A percentile compares a stretch with the other conserved stretches of the same genome.
Conservation (phyloP, 495 filamentous ascomycete species). For the Cenococcum geophilum region DNA sequence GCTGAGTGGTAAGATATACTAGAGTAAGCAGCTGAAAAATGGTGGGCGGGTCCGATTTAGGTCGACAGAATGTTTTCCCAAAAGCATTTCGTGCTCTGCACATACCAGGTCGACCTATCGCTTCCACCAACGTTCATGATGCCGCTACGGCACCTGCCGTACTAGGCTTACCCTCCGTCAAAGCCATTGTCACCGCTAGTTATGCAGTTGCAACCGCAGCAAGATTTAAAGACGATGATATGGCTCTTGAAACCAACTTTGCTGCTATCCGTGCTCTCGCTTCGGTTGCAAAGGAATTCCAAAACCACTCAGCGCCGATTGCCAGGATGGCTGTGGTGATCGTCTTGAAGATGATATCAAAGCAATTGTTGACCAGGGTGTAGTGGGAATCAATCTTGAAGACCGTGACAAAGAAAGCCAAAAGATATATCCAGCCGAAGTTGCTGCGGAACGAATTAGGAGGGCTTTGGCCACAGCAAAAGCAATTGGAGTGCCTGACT, state of each 20-base stretch:
- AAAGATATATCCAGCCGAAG: slow-evolving; percentile 6
- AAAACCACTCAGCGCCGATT: slow-evolving; percentile 26
- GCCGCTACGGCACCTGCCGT: not conserved
- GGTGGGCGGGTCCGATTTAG: too few species aligned
- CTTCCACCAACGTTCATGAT: slow-evolving; percentile 31
- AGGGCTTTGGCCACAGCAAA: slow-evolving; percentile 13
- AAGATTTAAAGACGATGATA: slow-evolving; percentile 42
- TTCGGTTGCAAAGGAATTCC: slow-evolving; percentile 3
- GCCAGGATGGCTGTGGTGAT: slow-evolving; percentile 28
- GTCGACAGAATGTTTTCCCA: slow-evolving; percentile 36
- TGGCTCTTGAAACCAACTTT: slow-evolving; percentile 41
- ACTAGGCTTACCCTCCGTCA: slow-evolving; percentile 13
- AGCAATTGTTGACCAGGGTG: slow-evolving; percentile 9
- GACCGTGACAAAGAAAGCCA: slow-evolving; percentile 21
- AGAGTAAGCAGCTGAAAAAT: too few species aligned
- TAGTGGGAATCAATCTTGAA: slow-evolving; percentile 27
- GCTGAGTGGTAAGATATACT: too few species aligned
- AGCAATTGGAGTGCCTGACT: slow-evolving; percentile 25
- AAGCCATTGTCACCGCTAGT: slow-evolving; percentile 51
- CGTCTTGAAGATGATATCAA: slow-evolving; percentile 20
- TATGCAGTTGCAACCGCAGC: slow-evolving; percentile 45
- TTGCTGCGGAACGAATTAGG: slow-evolving; percentile 13
- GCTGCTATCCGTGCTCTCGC: slow-evolving; percentile 23
- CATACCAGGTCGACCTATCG: slow-evolving; percentile 42
- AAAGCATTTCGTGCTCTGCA: slow-evolving; percentile 44